These are phyloP conservation scores for Prinsepia uniflora DNA, from an alignment of 306 rosid genomes.

Conservation along the genomic window DNA sequence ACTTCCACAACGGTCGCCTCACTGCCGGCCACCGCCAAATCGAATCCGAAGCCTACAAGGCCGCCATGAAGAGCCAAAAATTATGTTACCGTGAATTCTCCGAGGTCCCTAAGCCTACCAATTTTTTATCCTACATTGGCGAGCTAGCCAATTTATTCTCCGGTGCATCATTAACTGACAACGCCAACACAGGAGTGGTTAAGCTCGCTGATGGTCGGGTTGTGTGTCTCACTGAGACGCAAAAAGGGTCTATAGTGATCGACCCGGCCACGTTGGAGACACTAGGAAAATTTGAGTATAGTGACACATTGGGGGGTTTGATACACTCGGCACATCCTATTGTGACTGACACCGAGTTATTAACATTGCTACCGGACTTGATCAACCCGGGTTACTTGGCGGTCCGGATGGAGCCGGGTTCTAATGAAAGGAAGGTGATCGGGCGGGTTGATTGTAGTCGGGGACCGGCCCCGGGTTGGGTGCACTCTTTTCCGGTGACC, in stretches of 20 bases:
- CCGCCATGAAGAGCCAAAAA: slow-evolving; percentile 64
- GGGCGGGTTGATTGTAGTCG: slow-evolving; percentile 66
- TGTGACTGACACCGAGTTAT: slow-evolving; percentile 68
- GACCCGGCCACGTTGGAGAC: slow-evolving; percentile 75
- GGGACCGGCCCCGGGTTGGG: slow-evolving; percentile 86
- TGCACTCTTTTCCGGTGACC: slow-evolving; percentile 82
- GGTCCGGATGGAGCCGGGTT: slow-evolving; percentile 69
- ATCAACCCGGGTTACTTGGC: slow-evolving; percentile 69
- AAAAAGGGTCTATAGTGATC: slow-evolving; percentile 74
- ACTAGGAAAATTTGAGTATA: slow-evolving; percentile 60
- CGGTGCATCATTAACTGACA: slow-evolving; percentile 77
- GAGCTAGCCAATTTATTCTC: slow-evolving; percentile 77
- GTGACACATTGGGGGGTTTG: slow-evolving; percentile 72
- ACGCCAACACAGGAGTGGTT: slow-evolving; percentile 85
- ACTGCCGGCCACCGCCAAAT: slow-evolving; percentile 73
- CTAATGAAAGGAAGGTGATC: slow-evolving; percentile 69
- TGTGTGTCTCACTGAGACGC: slow-evolving; percentile 88
- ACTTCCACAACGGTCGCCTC: slow-evolving; percentile 51
- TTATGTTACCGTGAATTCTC: slow-evolving; percentile 90
- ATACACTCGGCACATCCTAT: slow-evolving; percentile 92
- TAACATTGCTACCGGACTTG: slow-evolving; percentile 76
- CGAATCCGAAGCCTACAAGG: slow-evolving; percentile 70
- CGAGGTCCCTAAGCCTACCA: slow-evolving; percentile 66
- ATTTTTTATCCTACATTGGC: slow-evolving; percentile 59
- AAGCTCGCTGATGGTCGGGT: slow-evolving; percentile 82